These are phyloP conservation scores for Straminergon stramineum DNA, from an alignment of 225 moss, liverwort and hornwort species.

Conservation along the genomic window DNA sequence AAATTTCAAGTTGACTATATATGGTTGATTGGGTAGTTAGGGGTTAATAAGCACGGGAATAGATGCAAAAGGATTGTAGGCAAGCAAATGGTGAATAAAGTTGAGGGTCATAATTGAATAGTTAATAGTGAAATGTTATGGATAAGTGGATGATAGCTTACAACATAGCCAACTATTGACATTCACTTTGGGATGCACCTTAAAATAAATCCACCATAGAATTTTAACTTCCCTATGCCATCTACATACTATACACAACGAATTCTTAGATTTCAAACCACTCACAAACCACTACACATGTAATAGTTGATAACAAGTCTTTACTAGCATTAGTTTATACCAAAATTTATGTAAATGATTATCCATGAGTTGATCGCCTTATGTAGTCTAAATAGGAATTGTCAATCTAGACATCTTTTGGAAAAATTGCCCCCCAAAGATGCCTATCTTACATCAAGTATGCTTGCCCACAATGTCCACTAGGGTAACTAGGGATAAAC, in stretches of 20 bases:
- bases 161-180: neutral
- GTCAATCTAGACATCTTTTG: neutral
- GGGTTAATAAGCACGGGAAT: neutral
- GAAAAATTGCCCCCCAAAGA: neutral
- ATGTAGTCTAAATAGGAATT: neutral
- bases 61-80: neutral
- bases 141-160: neutral
- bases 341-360: neutral
- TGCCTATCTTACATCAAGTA: accelerated
- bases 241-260: neutral
- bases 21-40: too few species aligned
- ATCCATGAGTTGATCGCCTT: neutral
- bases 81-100: neutral
- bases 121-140: neutral
- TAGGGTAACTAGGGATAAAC: too few species aligned
- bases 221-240: neutral
- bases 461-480: accelerated
- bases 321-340: too few species aligned
- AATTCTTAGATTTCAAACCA: neutral
- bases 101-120: neutral
- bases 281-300: neutral
- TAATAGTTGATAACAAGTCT: neutral
- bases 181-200: neutral
- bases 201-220: neutral
- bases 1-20: too few species aligned